phyloP scores from a whole-genome alignment of 805 yeast genomes.

The Lachancea thermotolerans region DNA sequence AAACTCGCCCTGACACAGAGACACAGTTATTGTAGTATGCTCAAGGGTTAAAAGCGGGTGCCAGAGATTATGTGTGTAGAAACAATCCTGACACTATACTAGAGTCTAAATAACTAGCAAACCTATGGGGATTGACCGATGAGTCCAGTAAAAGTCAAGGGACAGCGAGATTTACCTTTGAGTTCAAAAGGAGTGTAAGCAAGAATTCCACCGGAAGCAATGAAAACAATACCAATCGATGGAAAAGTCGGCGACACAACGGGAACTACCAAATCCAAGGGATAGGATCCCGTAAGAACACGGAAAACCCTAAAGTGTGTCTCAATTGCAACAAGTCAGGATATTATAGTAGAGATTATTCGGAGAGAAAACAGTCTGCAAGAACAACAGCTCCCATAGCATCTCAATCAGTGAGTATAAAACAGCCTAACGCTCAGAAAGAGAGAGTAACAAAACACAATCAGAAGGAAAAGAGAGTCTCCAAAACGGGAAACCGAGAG shows the following conservation, averaged over 20 bases:
- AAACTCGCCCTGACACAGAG: slow-evolving; percentile 1
- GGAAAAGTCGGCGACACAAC: not conserved
- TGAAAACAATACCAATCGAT: not conserved
- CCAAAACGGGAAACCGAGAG: not conserved
- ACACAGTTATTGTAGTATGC: not conserved
- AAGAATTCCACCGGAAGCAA: not conserved
- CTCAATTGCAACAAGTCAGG: not conserved
- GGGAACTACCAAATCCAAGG: not conserved
- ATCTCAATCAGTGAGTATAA: too few relatives aligned
- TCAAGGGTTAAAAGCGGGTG: not conserved
- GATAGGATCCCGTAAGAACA: not conserved
- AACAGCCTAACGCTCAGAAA: too few relatives aligned
- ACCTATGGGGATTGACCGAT: slow-evolving; percentile 1
- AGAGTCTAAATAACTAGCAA: not conserved
- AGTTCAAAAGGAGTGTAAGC: not conserved
- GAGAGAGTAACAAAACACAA: too few relatives aligned
- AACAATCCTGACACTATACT: not conserved
- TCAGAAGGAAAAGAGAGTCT: too few relatives aligned
- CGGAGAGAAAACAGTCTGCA: too few relatives aligned
- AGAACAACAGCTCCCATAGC: too few relatives aligned
- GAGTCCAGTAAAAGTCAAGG: not conserved
- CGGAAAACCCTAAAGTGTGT: not conserved
- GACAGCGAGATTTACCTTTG: not conserved
- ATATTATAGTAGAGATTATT: not conserved
- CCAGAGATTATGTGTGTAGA: not conserved